These are phyloP conservation scores for Trichocladium antarcticum DNA, from an alignment of 495 filamentous ascomycete genomes.

Conservation along the genomic window DNA sequence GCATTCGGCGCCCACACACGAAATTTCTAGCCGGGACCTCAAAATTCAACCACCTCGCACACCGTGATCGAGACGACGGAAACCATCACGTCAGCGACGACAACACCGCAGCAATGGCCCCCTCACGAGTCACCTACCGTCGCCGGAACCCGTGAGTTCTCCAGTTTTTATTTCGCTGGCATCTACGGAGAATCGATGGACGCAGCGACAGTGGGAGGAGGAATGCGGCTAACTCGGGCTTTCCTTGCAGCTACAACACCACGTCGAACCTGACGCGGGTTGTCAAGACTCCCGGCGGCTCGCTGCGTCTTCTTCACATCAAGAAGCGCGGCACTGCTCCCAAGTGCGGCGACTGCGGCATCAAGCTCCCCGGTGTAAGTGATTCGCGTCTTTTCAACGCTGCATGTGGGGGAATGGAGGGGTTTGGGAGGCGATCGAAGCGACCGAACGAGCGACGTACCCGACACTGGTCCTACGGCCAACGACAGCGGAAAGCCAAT, in stretches of 20 bases:
- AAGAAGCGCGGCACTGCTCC: slow-evolving; percentile 95
- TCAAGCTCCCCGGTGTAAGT: slow-evolving; percentile 91
- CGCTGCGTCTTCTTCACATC: slow-evolving; percentile 91
- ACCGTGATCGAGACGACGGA: slow-evolving; percentile 35
- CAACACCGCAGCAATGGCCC: slow-evolving; percentile 53
- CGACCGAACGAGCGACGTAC: not conserved
- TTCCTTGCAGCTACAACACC: slow-evolving; percentile 74
- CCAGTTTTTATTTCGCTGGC: not conserved
- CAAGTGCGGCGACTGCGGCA: slow-evolving; percentile 97
- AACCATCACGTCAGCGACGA: slow-evolving; percentile 40
- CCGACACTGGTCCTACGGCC: not conserved
- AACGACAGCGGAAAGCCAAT: not conserved
- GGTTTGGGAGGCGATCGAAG: not conserved
- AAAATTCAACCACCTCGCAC: slow-evolving; percentile 39
- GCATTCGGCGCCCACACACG: slow-evolving; percentile 30
- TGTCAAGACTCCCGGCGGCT: slow-evolving; percentile 90
- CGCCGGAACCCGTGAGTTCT: slow-evolving; percentile 80
- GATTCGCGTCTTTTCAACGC: not conserved
- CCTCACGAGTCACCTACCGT: slow-evolving; percentile 53
- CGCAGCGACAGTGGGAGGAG: slow-evolving; percentile 3
- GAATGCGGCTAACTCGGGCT: slow-evolving; percentile 16
- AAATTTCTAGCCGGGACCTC: slow-evolving; percentile 28
- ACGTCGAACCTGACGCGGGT: slow-evolving; percentile 92
- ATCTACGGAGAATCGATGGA: slow-evolving; percentile 1
- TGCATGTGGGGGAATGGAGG: slow-evolving; percentile 1